Evolutionary conservation across 23 red algal species (phyloP).

Genomic region (Gracilariopsis chorda): DNA sequence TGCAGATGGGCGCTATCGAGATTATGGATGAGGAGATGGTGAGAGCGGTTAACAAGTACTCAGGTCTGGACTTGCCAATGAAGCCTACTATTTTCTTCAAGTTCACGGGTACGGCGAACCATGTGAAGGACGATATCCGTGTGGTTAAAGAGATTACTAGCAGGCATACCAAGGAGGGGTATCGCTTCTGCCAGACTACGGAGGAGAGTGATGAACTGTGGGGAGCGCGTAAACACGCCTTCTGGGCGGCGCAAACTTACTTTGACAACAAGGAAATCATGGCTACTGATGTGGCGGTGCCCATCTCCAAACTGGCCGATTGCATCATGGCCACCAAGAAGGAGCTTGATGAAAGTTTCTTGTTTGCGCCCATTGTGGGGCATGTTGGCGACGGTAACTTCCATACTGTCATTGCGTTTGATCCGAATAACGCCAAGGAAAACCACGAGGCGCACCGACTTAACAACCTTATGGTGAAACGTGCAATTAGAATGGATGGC

Average conservation of each 20-base stretch:
- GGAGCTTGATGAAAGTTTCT: constrained; percentile 58
- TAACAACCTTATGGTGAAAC: constrained; percentile 76
- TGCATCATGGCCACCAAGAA: constrained; percentile 87
- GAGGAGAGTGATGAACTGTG: constrained; percentile 90
- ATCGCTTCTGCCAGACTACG: constrained; percentile 45
- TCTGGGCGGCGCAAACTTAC: constrained; percentile 84
- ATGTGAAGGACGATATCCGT: constrained; percentile 76
- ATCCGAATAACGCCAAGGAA: constrained; percentile 70
- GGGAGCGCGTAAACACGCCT: constrained; percentile 87
- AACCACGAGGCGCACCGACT: constrained; percentile 69
- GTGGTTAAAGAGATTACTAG: constrained; percentile 64
- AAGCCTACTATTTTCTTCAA: constrained; percentile 89
- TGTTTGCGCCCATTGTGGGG: constrained; percentile 86
- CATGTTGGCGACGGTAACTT: constrained; percentile 99
- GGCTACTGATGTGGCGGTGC: constrained; percentile 96
- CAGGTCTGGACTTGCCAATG: constrained; percentile 38
- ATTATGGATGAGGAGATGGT: constrained; percentile 94
- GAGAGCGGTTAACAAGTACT: constrained; percentile 87
- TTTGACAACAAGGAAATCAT: constrained; percentile 71
- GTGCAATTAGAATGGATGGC: constrained; percentile 84
- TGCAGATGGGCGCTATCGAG: constrained; percentile 80
- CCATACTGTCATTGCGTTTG: constrained; percentile 85
- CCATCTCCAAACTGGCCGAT: constrained; percentile 87
- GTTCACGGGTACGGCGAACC: constrained; percentile 59
- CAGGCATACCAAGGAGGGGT: constrained; percentile 59